Evolutionary conservation across 78 protist genomes (phyloP).

Genomic region (Emiliania huxleyi): DNA sequence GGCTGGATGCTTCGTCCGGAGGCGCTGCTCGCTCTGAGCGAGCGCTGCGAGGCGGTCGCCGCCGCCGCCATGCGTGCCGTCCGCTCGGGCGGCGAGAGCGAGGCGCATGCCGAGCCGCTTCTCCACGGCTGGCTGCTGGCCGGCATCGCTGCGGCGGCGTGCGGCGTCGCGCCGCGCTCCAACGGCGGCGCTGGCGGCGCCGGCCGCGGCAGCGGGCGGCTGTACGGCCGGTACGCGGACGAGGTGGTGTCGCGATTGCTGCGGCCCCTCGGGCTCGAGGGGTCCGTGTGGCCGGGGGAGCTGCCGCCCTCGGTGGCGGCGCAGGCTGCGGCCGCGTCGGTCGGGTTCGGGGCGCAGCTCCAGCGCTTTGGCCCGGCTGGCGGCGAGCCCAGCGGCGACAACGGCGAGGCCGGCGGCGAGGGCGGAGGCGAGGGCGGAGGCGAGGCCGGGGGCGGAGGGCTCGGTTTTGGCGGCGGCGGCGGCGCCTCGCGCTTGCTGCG

Average conservation of each 20-base stretch:
- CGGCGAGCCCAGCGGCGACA: too few species aligned
- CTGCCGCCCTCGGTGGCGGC: neutral
- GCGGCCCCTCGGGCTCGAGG: neutral
- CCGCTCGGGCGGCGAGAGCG: neutral
- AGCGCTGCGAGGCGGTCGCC: neutral
- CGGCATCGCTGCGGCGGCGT: neutral
- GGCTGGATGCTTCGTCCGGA: neutral
- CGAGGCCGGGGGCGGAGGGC: neutral
- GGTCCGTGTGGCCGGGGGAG: neutral
- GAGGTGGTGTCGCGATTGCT: neutral
- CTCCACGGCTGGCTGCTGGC: neutral
- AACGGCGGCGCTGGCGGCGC: neutral
- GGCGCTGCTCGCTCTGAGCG: neutral
- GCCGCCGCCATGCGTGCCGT: neutral
- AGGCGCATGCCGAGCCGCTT: neutral
- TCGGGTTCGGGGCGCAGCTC: neutral
- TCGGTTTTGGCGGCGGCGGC: neutral
- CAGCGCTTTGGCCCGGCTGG: neutral
- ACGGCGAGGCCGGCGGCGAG: neutral
- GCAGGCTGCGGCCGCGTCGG: neutral
- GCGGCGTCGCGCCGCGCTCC: neutral
- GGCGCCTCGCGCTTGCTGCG: neutral
- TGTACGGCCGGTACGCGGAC: neutral
- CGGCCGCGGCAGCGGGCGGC: neutral
- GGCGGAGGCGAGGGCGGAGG: neutral